Conservation (phyloP, 192 early-diverging fungal species). For the Kickxella alabastrina region DNA sequence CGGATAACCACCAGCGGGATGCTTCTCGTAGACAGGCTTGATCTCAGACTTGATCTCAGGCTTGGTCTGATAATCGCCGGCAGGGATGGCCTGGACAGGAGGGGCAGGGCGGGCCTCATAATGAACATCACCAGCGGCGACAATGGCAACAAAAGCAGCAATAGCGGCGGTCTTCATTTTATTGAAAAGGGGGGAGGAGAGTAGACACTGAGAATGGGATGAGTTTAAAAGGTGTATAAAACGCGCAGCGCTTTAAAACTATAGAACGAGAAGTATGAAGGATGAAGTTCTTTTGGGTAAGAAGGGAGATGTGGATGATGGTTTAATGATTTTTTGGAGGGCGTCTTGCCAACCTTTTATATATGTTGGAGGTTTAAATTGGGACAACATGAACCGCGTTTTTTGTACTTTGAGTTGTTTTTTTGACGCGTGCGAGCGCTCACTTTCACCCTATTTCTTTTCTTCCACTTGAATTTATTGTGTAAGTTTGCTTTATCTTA, state of each 20-base stretch:
- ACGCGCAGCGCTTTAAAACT: slow-evolving; percentile 2
- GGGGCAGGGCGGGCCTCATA: slow-evolving; percentile 22
- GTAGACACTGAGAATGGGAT: no score
- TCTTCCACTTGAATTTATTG: no score
- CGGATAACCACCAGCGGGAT: slow-evolving; percentile 1
- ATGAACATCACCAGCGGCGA: slow-evolving; percentile 28
- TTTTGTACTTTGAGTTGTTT: no score
- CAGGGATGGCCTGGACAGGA: not conserved
- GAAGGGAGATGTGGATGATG: not conserved
- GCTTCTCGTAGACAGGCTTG: slow-evolving; percentile 8
- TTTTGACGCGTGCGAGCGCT: no score
- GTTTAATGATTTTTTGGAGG: no score
- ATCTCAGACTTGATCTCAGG: slow-evolving; percentile 2
- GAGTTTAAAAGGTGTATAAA: not conserved
- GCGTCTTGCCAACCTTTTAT: no score
- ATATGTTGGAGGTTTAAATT: no score
- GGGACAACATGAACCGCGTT: no score
- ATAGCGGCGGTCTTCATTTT: slow-evolving; percentile 38
- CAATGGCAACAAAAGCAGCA: slow-evolving; percentile 37
- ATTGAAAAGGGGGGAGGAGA: not conserved
- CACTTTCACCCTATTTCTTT: no score
- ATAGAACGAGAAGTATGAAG: not conserved
- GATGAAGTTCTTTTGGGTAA: not conserved
- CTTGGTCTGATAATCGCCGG: slow-evolving; percentile 12
- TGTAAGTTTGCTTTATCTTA: no score